A percentile compares a stretch with the other conserved stretches of the same genome.
Evolutionary conservation across 164 flowering plant species (phyloP).

Genomic region (Liquidambar formosana): DNA sequence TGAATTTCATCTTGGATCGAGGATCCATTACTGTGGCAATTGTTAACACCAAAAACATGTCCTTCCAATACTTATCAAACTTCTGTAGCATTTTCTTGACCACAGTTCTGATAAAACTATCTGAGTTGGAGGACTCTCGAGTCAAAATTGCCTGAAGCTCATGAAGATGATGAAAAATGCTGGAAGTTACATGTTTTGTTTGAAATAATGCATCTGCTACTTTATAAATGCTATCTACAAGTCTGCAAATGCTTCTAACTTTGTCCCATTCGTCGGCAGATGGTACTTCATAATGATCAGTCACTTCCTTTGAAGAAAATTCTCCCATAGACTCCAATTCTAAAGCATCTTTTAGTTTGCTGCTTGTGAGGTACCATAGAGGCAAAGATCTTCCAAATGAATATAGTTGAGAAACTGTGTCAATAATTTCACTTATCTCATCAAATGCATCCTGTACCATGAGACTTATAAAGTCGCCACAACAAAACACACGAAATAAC

Average conservation of each 20-base stretch:
- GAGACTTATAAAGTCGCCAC: constrained; percentile 1
- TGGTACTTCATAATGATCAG: constrained; percentile 1
- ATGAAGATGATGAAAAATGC: constrained; percentile 11
- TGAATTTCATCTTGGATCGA: constrained; percentile 22
- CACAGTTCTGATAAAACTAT: constrained; percentile 3
- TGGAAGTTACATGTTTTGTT: constrained; percentile 5
- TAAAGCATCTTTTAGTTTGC: not conserved
- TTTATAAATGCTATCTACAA: not conserved
- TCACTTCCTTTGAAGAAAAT: not conserved
- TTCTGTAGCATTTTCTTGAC: constrained; percentile 9
- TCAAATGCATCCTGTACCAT: constrained; percentile 11
- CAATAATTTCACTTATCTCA: constrained; percentile 4
- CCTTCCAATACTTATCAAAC: constrained; percentile 21
- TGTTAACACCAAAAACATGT: constrained; percentile 18
- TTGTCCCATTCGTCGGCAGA: constrained; percentile 11
- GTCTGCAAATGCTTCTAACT: constrained; percentile 6
- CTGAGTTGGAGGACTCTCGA: constrained; percentile 9
- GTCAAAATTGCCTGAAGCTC: constrained; percentile 7
- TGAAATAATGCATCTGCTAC: not conserved
- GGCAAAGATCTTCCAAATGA: not conserved
- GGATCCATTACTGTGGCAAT: constrained; percentile 27
- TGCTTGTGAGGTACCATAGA: not conserved
- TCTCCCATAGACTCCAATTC: constrained; percentile 10
- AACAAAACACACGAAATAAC: constrained; percentile 9
- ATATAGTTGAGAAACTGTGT: not conserved